These are phyloP conservation scores for Smallanthus sonchifolius DNA, from an alignment of 129 eudicot species.

Conservation along the genomic window DNA sequence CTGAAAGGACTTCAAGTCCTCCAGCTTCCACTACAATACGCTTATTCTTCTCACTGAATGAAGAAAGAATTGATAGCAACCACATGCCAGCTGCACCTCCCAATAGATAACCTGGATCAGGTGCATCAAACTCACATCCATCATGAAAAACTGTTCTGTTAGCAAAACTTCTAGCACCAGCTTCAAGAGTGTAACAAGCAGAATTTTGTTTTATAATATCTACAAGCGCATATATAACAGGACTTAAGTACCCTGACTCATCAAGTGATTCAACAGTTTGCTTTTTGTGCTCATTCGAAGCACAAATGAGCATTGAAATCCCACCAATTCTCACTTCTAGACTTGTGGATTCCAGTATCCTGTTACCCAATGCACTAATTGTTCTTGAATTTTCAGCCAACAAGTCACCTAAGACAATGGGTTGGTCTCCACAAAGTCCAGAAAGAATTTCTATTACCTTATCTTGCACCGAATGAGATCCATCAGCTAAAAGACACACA, in stretches of 20 bases:
- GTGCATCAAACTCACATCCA: conserved; percentile 47
- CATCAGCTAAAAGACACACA: conserved; percentile 52
- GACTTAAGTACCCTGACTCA: conserved; percentile 47
- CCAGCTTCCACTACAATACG: conserved; percentile 63
- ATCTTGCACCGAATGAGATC: conserved; percentile 52
- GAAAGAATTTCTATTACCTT: conserved; percentile 64
- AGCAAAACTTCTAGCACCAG: conserved; percentile 36
- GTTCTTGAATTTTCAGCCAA: conserved; percentile 48
- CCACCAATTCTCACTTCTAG: conserved; percentile 76
- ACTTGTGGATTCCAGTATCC: conserved; percentile 51
- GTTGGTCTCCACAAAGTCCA: conserved; percentile 62
- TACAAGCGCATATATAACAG: conserved; percentile 51
- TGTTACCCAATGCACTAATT: conserved; percentile 52
- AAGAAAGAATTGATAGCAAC: conserved; percentile 60
- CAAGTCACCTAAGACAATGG: conserved; percentile 46
- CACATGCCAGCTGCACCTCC: conserved; percentile 73
- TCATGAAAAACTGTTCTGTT: conserved; percentile 53
- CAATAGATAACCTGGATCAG: conserved; percentile 63
- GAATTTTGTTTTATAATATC: conserved; percentile 54
- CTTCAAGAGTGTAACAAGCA: conserved; percentile 39
- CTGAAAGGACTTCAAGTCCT: conserved; percentile 56
- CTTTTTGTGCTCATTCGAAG: conserved; percentile 47
- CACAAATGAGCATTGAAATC: conserved; percentile 56
- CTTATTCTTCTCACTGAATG: conserved; percentile 44
- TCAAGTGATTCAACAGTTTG: conserved; percentile 47